A percentile compares a stretch with the other conserved stretches of the same genome.
Evolutionary conservation across 495 filamentous ascomycete species (phyloP).

Genomic region (Cenococcum geophilum): DNA sequence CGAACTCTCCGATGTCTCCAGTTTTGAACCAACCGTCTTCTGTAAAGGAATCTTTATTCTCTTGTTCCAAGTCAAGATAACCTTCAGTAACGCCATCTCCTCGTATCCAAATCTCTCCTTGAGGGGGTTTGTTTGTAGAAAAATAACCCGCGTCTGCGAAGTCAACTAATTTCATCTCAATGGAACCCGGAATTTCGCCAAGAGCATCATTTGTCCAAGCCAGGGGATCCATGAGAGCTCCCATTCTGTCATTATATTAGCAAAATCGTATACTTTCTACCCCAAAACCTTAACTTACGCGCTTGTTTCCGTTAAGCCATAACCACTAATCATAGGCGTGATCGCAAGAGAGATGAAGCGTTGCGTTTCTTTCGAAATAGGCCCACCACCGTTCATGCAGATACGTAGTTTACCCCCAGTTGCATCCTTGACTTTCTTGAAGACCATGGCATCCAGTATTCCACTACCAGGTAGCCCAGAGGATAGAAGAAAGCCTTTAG

Average conservation of each 20-base stretch:
- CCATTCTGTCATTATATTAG: slow-evolving; percentile 52
- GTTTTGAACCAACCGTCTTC: slow-evolving; percentile 93
- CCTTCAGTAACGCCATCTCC: slow-evolving; percentile 64
- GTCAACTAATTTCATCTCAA: slow-evolving; percentile 94
- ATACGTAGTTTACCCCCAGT: slow-evolving; percentile 40
- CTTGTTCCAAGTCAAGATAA: slow-evolving; percentile 78
- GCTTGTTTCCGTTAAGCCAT: slow-evolving; percentile 90
- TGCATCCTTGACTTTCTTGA: slow-evolving; percentile 43
- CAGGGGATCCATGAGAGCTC: slow-evolving; percentile 78
- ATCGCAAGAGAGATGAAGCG: slow-evolving; percentile 43
- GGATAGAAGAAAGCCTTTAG: slow-evolving; percentile 73
- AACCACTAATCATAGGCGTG: slow-evolving; percentile 55
- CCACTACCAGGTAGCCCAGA: slow-evolving; percentile 68
- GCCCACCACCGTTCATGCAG: slow-evolving; percentile 43
- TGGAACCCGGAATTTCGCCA: slow-evolving; percentile 70
- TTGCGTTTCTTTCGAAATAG: slow-evolving; percentile 42
- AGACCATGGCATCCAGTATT: slow-evolving; percentile 41
- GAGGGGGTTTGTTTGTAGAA: slow-evolving; percentile 79
- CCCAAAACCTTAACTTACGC: slow-evolving; percentile 41
- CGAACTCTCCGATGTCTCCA: slow-evolving; percentile 90
- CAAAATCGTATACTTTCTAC: not conserved
- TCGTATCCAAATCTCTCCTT: slow-evolving; percentile 91
- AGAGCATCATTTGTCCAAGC: slow-evolving; percentile 82
- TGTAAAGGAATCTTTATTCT: slow-evolving; percentile 68
- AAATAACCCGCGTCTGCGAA: slow-evolving; percentile 90